phyloP scores from a whole-genome alignment of 371 early-diverging fungal genomes.

The Rhizopus microsporus region DNA sequence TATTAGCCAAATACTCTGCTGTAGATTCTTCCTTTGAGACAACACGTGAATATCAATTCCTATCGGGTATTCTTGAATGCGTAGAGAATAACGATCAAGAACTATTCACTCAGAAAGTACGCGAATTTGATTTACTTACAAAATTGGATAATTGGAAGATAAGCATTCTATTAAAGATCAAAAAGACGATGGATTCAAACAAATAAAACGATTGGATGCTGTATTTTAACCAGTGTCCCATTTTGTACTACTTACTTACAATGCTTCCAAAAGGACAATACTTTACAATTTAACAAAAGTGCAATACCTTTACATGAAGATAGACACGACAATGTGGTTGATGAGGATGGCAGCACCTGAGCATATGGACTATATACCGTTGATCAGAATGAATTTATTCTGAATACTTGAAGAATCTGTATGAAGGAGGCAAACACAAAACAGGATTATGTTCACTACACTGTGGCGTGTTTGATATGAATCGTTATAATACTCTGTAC shows the following conservation, averaged over 20 bases:
- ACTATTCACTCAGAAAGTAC: conserved; percentile 77
- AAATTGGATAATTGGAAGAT: conserved; percentile 97
- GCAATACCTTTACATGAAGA: background rate
- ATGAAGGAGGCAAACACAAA: no score
- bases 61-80: conserved; percentile 72
- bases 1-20: conserved; percentile 77
- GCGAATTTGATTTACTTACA: conserved; percentile 82
- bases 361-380: no score
- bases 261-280: no score
- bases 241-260: background rate
- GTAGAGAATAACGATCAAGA: conserved; percentile 80
- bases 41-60: conserved; percentile 85
- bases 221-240: background rate
- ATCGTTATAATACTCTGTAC: no score
- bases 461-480: no score
- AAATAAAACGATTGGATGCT: background rate
- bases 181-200: conserved; percentile 67
- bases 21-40: conserved; percentile 85
- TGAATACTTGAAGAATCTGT: no score
- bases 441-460: no score
- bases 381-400: no score
- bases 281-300: background rate
- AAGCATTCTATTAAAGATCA: conserved; percentile 82
- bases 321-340: no score
- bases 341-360: no score